A percentile compares a stretch with the other conserved stretches of the same genome.
Evolutionary conservation across 352 stramenopile species (phyloP).

Genomic region (Pythium grandisporangium): DNA sequence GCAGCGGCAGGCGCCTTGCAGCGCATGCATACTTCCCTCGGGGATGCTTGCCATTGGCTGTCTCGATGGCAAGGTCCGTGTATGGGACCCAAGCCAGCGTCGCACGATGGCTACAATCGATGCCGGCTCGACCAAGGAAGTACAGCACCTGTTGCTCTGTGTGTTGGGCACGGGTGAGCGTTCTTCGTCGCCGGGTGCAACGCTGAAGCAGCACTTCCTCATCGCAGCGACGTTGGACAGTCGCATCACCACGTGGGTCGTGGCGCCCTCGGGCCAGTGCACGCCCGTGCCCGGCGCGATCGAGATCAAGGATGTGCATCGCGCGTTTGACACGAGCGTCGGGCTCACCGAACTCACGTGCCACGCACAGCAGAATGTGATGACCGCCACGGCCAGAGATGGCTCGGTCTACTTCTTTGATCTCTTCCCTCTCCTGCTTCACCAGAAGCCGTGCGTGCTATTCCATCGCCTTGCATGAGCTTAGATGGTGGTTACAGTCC

Average conservation of each 20-base stretch:
- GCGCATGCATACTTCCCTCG: constrained; percentile 45
- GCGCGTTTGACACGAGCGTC: constrained; percentile 41
- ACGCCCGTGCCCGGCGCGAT: constrained; percentile 16
- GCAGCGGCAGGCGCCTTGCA: constrained; percentile 43
- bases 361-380: constrained; percentile 42
- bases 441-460: constrained; percentile 36
- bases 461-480: not conserved
- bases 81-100: constrained; percentile 52
- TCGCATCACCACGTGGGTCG: constrained; percentile 54
- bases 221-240: constrained; percentile 48
- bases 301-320: constrained; percentile 50
- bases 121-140: constrained; percentile 44
- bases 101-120: constrained; percentile 59
- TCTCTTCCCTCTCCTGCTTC: constrained; percentile 28
- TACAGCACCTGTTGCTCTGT: constrained; percentile 58
- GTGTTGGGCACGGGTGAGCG: constrained; percentile 14
- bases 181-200: constrained; percentile 5
- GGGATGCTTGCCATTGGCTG: constrained; percentile 66
- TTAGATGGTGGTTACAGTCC: too few species aligned
- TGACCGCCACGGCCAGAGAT: constrained; percentile 45
- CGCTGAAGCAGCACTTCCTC: constrained; percentile 22
- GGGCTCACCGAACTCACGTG: constrained; percentile 58
- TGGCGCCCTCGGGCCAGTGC: constrained; percentile 27
- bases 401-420: constrained; percentile 71
- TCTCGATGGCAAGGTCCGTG: constrained; percentile 62